Conservation (phyloP, 2,329 filamentous ascomycete species). For the Chaetomiaceae sp. region DNA sequence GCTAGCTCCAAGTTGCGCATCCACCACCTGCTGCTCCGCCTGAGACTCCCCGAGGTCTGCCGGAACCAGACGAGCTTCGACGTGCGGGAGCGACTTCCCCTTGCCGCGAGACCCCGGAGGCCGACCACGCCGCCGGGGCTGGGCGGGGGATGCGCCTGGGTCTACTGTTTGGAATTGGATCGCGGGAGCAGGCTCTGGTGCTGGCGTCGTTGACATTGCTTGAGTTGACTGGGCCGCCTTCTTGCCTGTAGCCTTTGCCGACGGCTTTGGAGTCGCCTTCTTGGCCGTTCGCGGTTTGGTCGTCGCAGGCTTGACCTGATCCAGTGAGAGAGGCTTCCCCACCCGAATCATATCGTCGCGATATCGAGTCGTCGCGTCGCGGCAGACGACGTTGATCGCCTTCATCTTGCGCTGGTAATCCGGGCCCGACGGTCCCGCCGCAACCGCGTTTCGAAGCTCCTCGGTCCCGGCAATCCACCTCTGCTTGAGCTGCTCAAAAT, state of each 20-base stretch:
- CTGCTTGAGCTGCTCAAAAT: conserved; percentile 66
- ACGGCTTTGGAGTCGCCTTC: background rate
- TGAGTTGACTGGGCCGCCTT: conserved; percentile 16
- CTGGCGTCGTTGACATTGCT: background rate
- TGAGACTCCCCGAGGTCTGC: background rate
- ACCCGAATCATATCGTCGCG: conserved; percentile 59
- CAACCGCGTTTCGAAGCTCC: conserved; percentile 51
- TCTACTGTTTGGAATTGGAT: too few species aligned
- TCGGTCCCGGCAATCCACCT: conserved; percentile 59
- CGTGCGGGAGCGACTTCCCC: conserved; percentile 5
- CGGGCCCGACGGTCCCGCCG: conserved; percentile 46
- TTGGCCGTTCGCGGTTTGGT: background rate
- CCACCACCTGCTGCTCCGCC: conserved; percentile 25
- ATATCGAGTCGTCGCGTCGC: conserved; percentile 73
- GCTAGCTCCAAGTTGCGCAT: conserved; percentile 36
- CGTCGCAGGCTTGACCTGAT: conserved; percentile 31
- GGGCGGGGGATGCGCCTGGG: background rate
- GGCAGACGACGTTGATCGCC: conserved; percentile 65
- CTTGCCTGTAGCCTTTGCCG: conserved; percentile 28
- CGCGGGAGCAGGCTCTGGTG: background rate
- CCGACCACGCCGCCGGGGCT: conserved; percentile 9
- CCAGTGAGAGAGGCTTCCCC: conserved; percentile 22
- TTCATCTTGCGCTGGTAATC: conserved; percentile 52
- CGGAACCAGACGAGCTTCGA: background rate
- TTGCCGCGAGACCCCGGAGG: conserved; percentile 5